phyloP scores from a whole-genome alignment of 306 rosid genomes.

The Bauhinia variegata region DNA sequence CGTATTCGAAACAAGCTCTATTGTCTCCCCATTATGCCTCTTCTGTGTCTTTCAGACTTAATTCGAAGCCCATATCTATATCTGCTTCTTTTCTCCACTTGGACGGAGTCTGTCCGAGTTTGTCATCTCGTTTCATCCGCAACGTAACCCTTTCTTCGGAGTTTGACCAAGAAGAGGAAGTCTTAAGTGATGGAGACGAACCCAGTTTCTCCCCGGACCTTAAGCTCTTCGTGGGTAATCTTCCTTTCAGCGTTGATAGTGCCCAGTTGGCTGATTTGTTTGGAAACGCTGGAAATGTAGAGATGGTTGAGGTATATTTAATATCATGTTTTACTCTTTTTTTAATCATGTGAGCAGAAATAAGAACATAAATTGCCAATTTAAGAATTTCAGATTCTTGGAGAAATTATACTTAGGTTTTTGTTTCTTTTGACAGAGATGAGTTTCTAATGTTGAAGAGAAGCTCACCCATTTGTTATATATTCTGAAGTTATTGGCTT shows the following conservation, averaged over 20 bases:
- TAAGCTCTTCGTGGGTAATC: conserved; percentile 84
- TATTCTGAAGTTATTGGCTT: background rate
- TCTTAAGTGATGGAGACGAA: conserved; percentile 40
- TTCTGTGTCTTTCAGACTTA: conserved; percentile 36
- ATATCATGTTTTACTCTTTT: conserved; percentile 13
- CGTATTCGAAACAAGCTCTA: conserved; percentile 34
- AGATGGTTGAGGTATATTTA: conserved; percentile 77
- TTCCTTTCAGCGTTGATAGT: conserved; percentile 81
- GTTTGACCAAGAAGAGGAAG: conserved; percentile 72
- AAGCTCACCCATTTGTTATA: background rate
- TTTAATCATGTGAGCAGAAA: background rate
- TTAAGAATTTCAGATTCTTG: too few relatives aligned
- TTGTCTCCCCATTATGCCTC: conserved; percentile 40
- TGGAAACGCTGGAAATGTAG: conserved; percentile 72
- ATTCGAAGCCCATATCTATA: conserved; percentile 49
- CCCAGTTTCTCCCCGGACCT: conserved; percentile 54
- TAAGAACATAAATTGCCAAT: too few relatives aligned
- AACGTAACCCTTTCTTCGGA: conserved; percentile 70
- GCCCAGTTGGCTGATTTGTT: conserved; percentile 85
- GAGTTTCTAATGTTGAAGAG: background rate
- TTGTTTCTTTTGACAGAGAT: background rate
- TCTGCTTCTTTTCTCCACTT: conserved; percentile 52
- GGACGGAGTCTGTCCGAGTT: conserved; percentile 8
- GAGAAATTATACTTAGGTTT: too few relatives aligned
- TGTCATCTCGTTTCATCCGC: conserved; percentile 52